These are phyloP conservation scores for Trichosporon asahii DNA, from an alignment of 1,284 basidiomycete species.

Conservation along the genomic window DNA sequence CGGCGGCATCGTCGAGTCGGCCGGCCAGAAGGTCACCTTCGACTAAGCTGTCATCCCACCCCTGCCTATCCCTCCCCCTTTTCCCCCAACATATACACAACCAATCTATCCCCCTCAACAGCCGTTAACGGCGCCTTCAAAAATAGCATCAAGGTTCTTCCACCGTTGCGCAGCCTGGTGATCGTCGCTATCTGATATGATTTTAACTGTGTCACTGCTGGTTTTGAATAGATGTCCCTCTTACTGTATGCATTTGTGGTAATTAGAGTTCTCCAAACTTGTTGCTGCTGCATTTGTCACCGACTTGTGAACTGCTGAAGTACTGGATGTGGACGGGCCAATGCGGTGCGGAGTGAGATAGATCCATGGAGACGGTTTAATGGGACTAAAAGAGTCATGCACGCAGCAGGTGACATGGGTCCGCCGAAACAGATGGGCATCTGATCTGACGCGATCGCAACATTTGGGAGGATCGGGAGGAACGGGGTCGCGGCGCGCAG, in stretches of 20 bases:
- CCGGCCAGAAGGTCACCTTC: conserved; percentile 82
- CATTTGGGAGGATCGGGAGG: not conserved
- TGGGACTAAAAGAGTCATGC: not conserved
- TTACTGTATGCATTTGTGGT: conserved; percentile 20
- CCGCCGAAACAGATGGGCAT: not conserved
- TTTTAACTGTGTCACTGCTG: conserved; percentile 6
- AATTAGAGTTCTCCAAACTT: conserved; percentile 4
- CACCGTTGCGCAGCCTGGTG: conserved; percentile 7
- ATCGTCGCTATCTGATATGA: not conserved
- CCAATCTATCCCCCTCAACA: not conserved
- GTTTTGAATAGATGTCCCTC: conserved; percentile 11
- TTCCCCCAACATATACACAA: not conserved
- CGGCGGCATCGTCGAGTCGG: conserved; percentile 69
- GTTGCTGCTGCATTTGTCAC: not conserved
- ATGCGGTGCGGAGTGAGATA: not conserved
- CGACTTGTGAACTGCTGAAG: no score
- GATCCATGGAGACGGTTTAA: not conserved
- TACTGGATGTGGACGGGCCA: no score
- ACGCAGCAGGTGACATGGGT: not conserved
- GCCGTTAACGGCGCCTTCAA: not conserved
- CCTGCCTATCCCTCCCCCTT: not conserved
- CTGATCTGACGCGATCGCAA: not conserved
- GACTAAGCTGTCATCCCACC: conserved; percentile 54
- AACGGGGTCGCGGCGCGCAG: not conserved
- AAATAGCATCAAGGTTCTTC: conserved; percentile 7